Evolutionary conservation across 1,284 basidiomycete species (phyloP).

Genomic region (Pterula multifida): DNA sequence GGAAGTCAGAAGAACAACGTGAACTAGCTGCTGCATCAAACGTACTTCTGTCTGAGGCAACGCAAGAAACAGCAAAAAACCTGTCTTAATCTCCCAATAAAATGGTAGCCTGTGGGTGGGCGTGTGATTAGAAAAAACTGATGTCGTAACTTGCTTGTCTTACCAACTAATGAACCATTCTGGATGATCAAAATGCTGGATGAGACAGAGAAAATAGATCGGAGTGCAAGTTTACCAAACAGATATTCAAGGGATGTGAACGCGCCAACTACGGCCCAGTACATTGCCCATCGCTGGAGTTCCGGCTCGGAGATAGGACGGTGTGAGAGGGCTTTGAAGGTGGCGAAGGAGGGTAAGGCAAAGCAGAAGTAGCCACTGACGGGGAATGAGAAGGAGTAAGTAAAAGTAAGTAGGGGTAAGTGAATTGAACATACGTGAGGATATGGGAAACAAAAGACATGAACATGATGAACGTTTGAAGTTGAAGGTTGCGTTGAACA

Average conservation of each 20-base stretch:
- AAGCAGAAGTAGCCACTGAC: slow-evolving; percentile 62
- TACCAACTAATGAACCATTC: slow-evolving; percentile 3
- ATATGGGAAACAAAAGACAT: slow-evolving; percentile 35
- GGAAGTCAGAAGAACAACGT: slow-evolving; percentile 3
- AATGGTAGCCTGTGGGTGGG: slow-evolving; percentile 53
- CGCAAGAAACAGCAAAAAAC: slow-evolving; percentile 62
- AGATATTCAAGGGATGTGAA: slow-evolving; percentile 9
- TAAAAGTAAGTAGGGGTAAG: not conserved
- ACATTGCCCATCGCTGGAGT: slow-evolving; percentile 44
- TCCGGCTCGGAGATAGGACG: slow-evolving; percentile 45
- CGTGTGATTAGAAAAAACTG: not conserved
- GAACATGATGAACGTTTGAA: slow-evolving; percentile 25
- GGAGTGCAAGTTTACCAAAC: not conserved
- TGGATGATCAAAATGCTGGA: not conserved
- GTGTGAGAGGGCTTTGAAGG: slow-evolving; percentile 54
- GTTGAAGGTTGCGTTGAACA: not conserved
- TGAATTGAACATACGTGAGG: slow-evolving; percentile 16
- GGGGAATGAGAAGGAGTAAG: not conserved
- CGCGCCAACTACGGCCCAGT: slow-evolving; percentile 52
- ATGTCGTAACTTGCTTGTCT: not conserved
- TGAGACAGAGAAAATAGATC: not conserved
- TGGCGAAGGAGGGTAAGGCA: slow-evolving; percentile 46
- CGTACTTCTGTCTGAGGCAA: slow-evolving; percentile 64
- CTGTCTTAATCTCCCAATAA: slow-evolving; percentile 64
- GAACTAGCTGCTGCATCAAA: slow-evolving; percentile 5